phyloP scores from a whole-genome alignment of 768 basidiomycete species.

The Pleurotus cornucopiae region DNA sequence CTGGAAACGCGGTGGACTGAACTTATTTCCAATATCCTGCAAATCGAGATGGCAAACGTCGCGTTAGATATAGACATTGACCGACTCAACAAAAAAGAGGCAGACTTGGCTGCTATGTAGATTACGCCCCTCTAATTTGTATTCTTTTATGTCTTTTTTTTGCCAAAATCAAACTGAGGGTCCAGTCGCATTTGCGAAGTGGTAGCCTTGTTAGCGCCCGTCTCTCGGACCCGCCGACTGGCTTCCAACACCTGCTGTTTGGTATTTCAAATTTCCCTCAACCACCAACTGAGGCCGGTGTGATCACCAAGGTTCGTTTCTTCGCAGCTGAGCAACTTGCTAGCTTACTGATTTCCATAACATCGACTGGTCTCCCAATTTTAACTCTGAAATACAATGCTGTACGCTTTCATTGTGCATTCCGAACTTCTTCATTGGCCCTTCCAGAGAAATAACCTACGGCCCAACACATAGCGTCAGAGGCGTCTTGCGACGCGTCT shows the following conservation, averaged over 20 bases:
- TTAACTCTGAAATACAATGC: neutral
- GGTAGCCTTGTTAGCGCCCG: neutral
- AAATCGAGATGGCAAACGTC: conserved; percentile 93
- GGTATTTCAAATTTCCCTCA: neutral
- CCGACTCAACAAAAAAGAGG: conserved; percentile 52
- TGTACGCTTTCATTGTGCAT: conserved; percentile 9
- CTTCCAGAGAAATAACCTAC: conserved; percentile 11
- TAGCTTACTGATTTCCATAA: neutral
- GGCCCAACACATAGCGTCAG: conserved; percentile 22
- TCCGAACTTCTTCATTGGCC: conserved; percentile 7
- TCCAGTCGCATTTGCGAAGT: too few relatives aligned
- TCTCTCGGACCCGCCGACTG: neutral
- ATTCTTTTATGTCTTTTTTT: neutral
- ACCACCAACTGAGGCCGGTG: neutral
- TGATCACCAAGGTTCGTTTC: neutral
- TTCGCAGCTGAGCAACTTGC: neutral
- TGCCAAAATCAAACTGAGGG: too few relatives aligned
- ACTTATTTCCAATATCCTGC: conserved; percentile 83
- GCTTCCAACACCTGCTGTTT: neutral
- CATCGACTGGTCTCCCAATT: too few relatives aligned
- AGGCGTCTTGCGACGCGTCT: conserved; percentile 74
- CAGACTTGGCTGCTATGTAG: conserved; percentile 44
- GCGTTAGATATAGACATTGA: conserved; percentile 82
- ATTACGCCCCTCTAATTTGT: neutral
- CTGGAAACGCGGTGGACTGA: conserved; percentile 92